Evolutionary conservation across 169 alveolate species (phyloP).

Genomic region (Cryptosporidium bovis): DNA sequence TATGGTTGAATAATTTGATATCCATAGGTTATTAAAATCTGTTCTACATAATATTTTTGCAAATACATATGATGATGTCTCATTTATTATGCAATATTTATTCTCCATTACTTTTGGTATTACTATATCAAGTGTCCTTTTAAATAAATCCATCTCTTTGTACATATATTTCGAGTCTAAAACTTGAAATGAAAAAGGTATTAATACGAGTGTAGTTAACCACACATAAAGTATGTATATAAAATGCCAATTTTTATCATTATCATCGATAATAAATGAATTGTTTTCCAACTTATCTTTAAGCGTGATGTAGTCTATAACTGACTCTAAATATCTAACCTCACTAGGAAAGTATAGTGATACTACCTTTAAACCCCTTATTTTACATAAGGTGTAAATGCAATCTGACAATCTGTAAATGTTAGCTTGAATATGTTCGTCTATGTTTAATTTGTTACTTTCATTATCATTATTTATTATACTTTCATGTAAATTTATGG

Average conservation of each 20-base stretch:
- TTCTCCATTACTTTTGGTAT: slow-evolving; percentile 37
- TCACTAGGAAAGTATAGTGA: slow-evolving; percentile 57
- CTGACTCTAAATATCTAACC: slow-evolving; percentile 38
- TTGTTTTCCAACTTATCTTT: not conserved
- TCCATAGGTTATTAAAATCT: slow-evolving; percentile 48
- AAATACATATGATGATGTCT: slow-evolving; percentile 34
- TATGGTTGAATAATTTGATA: not conserved
- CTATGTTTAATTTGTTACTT: not conserved
- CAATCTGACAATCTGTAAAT: slow-evolving; percentile 45
- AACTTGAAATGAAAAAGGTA: slow-evolving; percentile 47
- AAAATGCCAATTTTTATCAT: slow-evolving; percentile 33
- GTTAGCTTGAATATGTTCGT: slow-evolving; percentile 1
- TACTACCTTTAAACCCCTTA: slow-evolving; percentile 40
- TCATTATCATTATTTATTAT: not conserved
- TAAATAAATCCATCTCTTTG: not conserved
- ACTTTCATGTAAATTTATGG: slow-evolving; percentile 8
- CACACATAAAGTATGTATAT: slow-evolving; percentile 47
- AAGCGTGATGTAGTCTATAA: slow-evolving; percentile 38
- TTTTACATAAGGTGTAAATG: slow-evolving; percentile 50
- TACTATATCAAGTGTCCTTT: slow-evolving; percentile 27
- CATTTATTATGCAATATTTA: slow-evolving; percentile 52
- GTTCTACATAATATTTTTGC: slow-evolving; percentile 48
- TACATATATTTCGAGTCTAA: slow-evolving; percentile 53
- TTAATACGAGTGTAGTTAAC: slow-evolving; percentile 50
- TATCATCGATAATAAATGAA: not conserved